Evolutionary conservation across 2,329 filamentous ascomycete species (phyloP).

Genomic region (Paramyrothecium roridum): DNA sequence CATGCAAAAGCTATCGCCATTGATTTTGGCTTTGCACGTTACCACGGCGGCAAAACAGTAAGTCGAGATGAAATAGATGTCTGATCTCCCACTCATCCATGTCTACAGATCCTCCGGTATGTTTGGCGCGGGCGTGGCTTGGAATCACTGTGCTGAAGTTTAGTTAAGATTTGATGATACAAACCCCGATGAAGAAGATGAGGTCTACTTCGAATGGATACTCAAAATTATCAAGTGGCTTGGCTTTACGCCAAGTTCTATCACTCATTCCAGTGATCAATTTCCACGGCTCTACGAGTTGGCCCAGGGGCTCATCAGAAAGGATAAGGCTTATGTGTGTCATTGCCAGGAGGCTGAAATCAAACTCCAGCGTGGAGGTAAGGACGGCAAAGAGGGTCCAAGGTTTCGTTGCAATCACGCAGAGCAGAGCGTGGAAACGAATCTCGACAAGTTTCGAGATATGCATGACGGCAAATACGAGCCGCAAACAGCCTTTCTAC

Average conservation of each 20-base stretch:
- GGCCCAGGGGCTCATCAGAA: conserved; percentile 76
- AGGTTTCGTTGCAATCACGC: conserved; percentile 81
- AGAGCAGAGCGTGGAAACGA: conserved; percentile 69
- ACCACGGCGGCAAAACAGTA: conserved; percentile 61
- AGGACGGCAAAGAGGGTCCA: conserved; percentile 58
- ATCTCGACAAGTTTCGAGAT: conserved; percentile 76
- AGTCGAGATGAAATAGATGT: neutral
- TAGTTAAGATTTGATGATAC: conserved; percentile 77
- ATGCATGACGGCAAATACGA: conserved; percentile 93
- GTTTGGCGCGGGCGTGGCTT: neutral
- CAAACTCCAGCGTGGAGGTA: conserved; percentile 81
- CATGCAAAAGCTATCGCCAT: conserved; percentile 94
- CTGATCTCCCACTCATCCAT: neutral
- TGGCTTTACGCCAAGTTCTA: conserved; percentile 71
- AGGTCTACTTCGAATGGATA: conserved; percentile 86
- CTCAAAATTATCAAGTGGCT: conserved; percentile 85
- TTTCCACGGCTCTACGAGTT: conserved; percentile 85
- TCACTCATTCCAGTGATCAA: conserved; percentile 89
- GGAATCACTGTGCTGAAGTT: neutral
- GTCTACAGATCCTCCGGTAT: neutral
- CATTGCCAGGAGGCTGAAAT: conserved; percentile 81
- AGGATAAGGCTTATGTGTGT: conserved; percentile 78
- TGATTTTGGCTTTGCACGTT: conserved; percentile 91
- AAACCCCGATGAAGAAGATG: conserved; percentile 90
- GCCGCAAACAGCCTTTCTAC: conserved; percentile 76